Evolutionary conservation across 1,284 basidiomycete genomes (phyloP).

Genomic region (Ceratobasidium papillatum): DNA sequence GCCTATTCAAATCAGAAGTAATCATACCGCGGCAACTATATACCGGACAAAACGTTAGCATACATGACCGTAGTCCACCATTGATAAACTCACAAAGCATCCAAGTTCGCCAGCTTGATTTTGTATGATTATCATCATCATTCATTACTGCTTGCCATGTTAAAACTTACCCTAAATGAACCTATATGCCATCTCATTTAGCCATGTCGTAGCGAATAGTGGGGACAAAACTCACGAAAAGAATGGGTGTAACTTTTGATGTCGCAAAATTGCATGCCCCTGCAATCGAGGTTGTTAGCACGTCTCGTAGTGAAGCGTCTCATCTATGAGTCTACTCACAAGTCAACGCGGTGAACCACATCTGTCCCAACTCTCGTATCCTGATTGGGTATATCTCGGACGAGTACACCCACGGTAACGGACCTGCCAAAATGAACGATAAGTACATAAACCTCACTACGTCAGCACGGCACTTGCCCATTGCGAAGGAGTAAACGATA

Average conservation of each 20-base stretch:
- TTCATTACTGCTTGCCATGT: no score
- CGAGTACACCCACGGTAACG: conserved; percentile 43
- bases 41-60: neutral
- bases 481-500: conserved; percentile 42
- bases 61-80: neutral
- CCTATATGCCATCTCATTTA: conserved; percentile 1
- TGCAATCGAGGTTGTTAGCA: neutral
- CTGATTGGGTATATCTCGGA: conserved; percentile 42
- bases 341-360: conserved; percentile 41
- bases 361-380: conserved; percentile 41
- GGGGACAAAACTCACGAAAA: conserved; percentile 38
- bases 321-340: conserved; percentile 4
- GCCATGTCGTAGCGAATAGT: neutral
- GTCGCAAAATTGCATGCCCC: conserved; percentile 43
- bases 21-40: conserved; percentile 37
- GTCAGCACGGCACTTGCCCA: neutral
- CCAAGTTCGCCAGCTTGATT: conserved; percentile 39
- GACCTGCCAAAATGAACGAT: conserved; percentile 24
- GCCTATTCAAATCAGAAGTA: neutral
- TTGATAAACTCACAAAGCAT: conserved; percentile 42
- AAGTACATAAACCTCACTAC: neutral
- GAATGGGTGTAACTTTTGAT: conserved; percentile 41
- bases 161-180: conserved; percentile 34
- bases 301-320: no score
- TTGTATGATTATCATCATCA: neutral